phyloP scores from a whole-genome alignment of 2,329 filamentous ascomycete species.

The Phyllosticta citribraziliensis region DNA sequence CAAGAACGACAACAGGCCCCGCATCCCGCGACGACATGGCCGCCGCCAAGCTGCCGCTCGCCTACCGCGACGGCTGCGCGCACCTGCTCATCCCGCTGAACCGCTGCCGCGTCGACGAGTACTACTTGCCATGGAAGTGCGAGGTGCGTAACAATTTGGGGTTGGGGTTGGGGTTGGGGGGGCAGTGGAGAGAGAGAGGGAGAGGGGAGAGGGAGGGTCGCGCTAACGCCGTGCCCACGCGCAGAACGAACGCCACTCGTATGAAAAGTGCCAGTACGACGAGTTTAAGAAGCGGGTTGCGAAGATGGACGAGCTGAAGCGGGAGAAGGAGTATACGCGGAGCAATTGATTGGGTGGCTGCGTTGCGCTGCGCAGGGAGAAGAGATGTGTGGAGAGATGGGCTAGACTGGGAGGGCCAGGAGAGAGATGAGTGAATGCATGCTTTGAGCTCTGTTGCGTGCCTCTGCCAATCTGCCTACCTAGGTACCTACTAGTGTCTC shows the following conservation, averaged over 20 bases:
- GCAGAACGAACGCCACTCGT: conserved; percentile 71
- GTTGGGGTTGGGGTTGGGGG: no score
- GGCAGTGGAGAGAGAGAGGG: neutral
- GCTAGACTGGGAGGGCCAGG: no score
- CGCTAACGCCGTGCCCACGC: neutral
- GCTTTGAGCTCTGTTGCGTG: no score
- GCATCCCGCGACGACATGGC: conserved; percentile 77
- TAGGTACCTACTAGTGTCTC: no score
- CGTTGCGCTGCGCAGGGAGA: no score
- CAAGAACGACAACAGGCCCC: neutral
- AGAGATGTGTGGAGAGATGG: no score
- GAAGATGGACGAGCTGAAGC: conserved; percentile 96
- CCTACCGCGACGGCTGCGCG: conserved; percentile 93
- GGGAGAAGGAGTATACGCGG: conserved; percentile 70
- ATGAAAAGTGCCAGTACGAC: conserved; percentile 98
- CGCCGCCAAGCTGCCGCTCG: conserved; percentile 74
- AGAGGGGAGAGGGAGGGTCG: neutral
- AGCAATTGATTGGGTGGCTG: conserved; percentile 71
- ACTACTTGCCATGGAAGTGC: conserved; percentile 97
- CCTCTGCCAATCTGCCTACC: no score
- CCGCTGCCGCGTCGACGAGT: conserved; percentile 82
- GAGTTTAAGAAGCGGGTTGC: conserved; percentile 98
- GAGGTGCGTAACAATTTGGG: no score
- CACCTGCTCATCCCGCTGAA: conserved; percentile 92
- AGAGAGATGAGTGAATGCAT: no score